Percentiles rank a stretch among this genome's conserved stretches.
Conservation (phyloP, 805 yeast species). For the Hanseniaspora meyeri region DNA sequence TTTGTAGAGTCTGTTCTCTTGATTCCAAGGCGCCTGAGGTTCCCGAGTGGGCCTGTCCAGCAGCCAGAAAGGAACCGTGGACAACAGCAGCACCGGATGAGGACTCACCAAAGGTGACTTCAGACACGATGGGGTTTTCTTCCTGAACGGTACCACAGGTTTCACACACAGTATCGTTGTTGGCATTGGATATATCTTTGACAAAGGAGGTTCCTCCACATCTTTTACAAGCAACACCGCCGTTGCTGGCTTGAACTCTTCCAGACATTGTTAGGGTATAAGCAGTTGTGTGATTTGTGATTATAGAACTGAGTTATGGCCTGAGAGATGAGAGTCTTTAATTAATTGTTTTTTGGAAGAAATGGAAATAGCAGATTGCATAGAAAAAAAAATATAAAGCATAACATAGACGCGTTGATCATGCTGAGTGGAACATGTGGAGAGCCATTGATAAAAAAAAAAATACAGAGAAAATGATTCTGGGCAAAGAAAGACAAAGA, state of each 20-base stretch:
- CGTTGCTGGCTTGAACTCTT: background rate
- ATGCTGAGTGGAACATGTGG: no score
- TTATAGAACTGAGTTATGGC: no score
- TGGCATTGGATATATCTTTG: constrained; percentile 43
- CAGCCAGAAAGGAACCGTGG: constrained; percentile 85
- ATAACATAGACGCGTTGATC: no score
- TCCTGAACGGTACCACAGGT: constrained; percentile 79
- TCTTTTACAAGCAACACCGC: constrained; percentile 27
- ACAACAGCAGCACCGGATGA: constrained; percentile 90
- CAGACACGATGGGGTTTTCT: constrained; percentile 90
- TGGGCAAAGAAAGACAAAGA: no score
- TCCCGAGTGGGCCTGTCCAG: constrained; percentile 70
- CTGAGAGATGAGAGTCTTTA: background rate
- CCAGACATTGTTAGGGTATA: background rate
- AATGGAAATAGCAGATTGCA: no score
- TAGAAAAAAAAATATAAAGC: no score
- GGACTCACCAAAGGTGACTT: constrained; percentile 86
- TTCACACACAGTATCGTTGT: constrained; percentile 69
- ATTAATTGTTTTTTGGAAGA: background rate
- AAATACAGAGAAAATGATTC: no score
- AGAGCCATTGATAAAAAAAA: no score
- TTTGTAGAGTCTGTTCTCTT: constrained; percentile 76
- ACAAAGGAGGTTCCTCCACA: constrained; percentile 43
- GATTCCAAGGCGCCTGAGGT: constrained; percentile 62
- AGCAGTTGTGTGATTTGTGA: no score